Percentiles rank a stretch among this genome's conserved stretches.
Evolutionary conservation across 768 basidiomycete genomes (phyloP).

Genomic region (Termitomyces sp.): DNA sequence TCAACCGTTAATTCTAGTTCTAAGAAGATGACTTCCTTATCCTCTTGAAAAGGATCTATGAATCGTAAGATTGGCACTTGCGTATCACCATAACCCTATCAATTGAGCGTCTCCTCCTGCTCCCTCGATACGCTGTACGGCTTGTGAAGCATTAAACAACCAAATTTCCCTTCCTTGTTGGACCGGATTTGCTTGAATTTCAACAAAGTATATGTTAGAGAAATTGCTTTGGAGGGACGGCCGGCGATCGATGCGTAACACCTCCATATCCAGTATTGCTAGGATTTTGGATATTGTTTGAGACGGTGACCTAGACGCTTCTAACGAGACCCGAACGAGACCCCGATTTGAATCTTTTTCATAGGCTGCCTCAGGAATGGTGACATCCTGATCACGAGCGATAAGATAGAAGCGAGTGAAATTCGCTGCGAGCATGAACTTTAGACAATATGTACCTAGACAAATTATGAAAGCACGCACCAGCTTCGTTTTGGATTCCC

Average conservation of each 20-base stretch:
- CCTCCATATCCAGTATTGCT: constrained; percentile 35
- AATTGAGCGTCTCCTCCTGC: constrained; percentile 34
- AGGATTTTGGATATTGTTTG: constrained; percentile 27
- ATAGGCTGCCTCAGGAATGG: constrained; percentile 6
- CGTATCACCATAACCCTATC: constrained; percentile 44
- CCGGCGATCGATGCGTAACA: constrained; percentile 61
- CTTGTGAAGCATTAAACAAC: constrained; percentile 31
- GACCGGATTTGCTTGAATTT: constrained; percentile 35
- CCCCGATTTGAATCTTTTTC: constrained; percentile 22
- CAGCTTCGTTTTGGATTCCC: constrained; percentile 60
- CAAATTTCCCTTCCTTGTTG: constrained; percentile 19
- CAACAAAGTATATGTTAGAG: constrained; percentile 62
- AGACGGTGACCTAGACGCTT: constrained; percentile 9
- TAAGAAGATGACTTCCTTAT: too few relatives aligned
- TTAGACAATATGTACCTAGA: neutral
- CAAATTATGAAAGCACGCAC: constrained; percentile 27
- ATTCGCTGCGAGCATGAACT: constrained; percentile 42
- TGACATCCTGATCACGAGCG: constrained; percentile 30
- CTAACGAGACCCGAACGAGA: constrained; percentile 27
- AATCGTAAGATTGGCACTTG: neutral
- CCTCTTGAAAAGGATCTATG: neutral
- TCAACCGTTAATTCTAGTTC: too few relatives aligned
- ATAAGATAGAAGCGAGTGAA: constrained; percentile 70
- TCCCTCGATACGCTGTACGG: constrained; percentile 29
- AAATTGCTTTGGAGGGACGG: constrained; percentile 48